Percentiles rank a stretch among this genome's conserved stretches.
Evolutionary conservation across 352 stramenopile species (phyloP).

Genomic region (Phytophthora palmivora): DNA sequence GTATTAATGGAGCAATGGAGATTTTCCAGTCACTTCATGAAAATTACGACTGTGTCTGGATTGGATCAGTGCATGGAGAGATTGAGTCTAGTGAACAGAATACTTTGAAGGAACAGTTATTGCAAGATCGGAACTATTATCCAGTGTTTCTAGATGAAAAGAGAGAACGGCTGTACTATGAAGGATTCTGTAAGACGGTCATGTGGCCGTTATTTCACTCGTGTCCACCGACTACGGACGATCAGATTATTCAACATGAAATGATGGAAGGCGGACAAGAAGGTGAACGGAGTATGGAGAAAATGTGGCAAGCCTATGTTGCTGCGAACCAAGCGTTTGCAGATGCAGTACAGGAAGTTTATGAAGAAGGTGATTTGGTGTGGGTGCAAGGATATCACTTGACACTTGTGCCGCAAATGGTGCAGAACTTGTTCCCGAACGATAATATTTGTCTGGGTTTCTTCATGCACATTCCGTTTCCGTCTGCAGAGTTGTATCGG

Average conservation of each 20-base stretch:
- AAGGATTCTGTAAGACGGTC: conserved; percentile 92
- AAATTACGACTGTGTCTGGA: conserved; percentile 86
- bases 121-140: conserved; percentile 92
- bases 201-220: conserved; percentile 94
- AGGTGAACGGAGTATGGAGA: conserved; percentile 78
- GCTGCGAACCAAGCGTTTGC: conserved; percentile 88
- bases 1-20: conserved; percentile 76
- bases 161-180: conserved; percentile 88
- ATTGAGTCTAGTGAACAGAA: conserved; percentile 84
- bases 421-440: conserved; percentile 90
- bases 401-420: conserved; percentile 89
- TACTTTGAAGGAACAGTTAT: conserved; percentile 83
- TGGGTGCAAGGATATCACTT: conserved; percentile 94
- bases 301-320: conserved; percentile 91
- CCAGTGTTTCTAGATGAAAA: conserved; percentile 91
- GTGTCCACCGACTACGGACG: conserved; percentile 77
- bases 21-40: conserved; percentile 83
- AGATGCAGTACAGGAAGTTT: conserved; percentile 87
- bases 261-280: conserved; percentile 52
- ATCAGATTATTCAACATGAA: conserved; percentile 74
- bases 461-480: conserved; percentile 93
- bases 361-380: conserved; percentile 89
- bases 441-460: conserved; percentile 89
- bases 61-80: conserved; percentile 82
- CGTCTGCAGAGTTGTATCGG: conserved; percentile 89